Evolutionary conservation across 2,329 filamentous ascomycete genomes (phyloP), one percentile per base, ranked within the genome.

Genomic region (Stachybotrys chlorohalonatus): DNA sequence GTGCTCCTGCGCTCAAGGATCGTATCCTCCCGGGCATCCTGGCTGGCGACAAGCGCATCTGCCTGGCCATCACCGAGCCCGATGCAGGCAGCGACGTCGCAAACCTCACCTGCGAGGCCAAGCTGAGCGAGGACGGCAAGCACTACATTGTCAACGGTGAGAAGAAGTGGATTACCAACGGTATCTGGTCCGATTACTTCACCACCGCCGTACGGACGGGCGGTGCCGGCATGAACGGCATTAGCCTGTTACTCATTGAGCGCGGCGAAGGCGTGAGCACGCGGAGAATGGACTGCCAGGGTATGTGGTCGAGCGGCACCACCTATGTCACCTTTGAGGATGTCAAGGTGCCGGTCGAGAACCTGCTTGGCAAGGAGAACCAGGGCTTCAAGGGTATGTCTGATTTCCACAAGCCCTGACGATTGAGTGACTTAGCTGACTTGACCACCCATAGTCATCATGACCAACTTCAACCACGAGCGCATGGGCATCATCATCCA

Each of bases 111-210:
- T 97, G 93, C 72, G 92, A 97, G 78, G 94, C 94, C 31, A 96
- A 96, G 79, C 81, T 97, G 55, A 89, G 83, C 59, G 89, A 94
- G 63, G 94, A 99, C 65, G 94, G 94, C 67, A 97, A 97, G 79
- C 90, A 97, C 76, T 99, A 95, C 75, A 97, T 97, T 63, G 94
- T 99, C 74, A 99, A 97, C 68, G 94, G 94, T 54, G 93, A 96
- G 83, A 97, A 99, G 87, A 99, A 99, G 77, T 97, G 94, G 93
- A 97, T 97, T 73, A 97, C 93, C 66, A 99, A 99, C 74, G 94
- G 94, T 66, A 84, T 96, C 66, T 96, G 91, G 90, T 83, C 80
- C 58, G 94, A 99, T 72, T 99, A 97, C 78, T 97, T 97, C 79
- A 97, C 94, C 54, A 95, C 90, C 13, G 94, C 93, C 31, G 94